These are phyloP conservation scores for Hyaloperonospora arabidopsidis DNA, from an alignment of 352 stramenopile genomes.

Conservation along the genomic window DNA sequence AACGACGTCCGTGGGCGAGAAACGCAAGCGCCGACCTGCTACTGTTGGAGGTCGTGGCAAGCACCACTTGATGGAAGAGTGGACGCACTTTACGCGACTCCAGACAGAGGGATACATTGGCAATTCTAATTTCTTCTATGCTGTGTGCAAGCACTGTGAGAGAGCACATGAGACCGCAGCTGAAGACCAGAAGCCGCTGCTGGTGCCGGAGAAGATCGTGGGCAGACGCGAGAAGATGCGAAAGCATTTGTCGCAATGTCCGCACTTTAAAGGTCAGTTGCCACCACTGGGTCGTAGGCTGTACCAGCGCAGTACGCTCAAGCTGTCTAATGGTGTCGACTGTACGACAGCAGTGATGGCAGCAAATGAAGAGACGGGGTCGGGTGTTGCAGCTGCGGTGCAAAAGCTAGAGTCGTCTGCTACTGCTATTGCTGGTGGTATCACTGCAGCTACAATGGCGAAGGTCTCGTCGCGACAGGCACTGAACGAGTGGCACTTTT, in stretches of 20 bases:
- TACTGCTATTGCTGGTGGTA: conserved; percentile 1
- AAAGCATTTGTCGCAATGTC: conserved; percentile 56
- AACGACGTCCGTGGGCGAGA: conserved; percentile 24
- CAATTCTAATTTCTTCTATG: conserved; percentile 79
- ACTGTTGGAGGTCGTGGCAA: conserved; percentile 41
- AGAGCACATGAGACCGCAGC: conserved; percentile 44
- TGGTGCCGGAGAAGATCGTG: conserved; percentile 59
- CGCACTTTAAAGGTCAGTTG: conserved; percentile 59
- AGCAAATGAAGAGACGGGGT: no score
- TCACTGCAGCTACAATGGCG: conserved; percentile 2
- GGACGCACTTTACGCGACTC: conserved; percentile 66
- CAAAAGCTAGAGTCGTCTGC: conserved; percentile 1
- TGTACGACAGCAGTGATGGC: no score
- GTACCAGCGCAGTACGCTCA: conserved; percentile 14
- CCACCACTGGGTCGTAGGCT: conserved; percentile 39
- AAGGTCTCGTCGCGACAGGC: conserved; percentile 34
- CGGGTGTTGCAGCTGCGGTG: conserved; percentile 2
- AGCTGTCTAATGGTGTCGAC: conserved; percentile 16
- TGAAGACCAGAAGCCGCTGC: conserved; percentile 44
- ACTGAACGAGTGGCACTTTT: conserved; percentile 73
- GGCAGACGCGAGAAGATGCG: conserved; percentile 72
- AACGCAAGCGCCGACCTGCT: conserved; percentile 42
- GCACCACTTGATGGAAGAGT: conserved; percentile 81
- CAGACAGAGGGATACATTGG: conserved; percentile 74
- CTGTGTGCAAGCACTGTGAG: conserved; percentile 64